Base-by-base conservation (phyloP, 352 stramenopile species). In the Phytopythium cucurbitacearum region DNA sequence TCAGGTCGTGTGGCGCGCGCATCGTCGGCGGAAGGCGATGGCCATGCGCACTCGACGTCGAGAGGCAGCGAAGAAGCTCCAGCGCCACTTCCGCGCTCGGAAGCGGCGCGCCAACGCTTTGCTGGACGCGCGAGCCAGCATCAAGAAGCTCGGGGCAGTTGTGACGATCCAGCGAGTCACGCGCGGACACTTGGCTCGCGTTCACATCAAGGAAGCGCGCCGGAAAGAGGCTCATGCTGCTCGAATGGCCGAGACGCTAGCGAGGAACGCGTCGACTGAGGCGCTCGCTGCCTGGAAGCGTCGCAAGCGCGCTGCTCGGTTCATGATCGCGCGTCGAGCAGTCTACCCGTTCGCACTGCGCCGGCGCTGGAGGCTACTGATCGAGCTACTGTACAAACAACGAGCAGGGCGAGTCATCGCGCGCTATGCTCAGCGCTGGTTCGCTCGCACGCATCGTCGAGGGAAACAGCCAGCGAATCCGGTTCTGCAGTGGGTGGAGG, bases 1-100 rank as follows among this genome's bases (percentile, higher is more conserved):
- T 21, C 77, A 88, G 41, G 68, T 77, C 49, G 59, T 55, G 3
- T 88, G 75, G 77, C 59, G 67, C 5, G 64, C 64, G 2, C 78
- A 59, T 47, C 51, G 67, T 35, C 70, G 68, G 15, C 41, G 16
- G 21, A 54, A 39, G 39, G 16, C 38, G 38, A 9, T 51, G 7
- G 0, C 4, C 7, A 34, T 40, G 13, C 45, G 45, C 7, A 2
- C 28, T 13, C 5, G 60, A 12, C 57, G 61, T 21, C 66, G 65
- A 40, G 12, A 56, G 15, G 69, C 72, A 8, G 65, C 71, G 3
- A 8, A 43, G 13, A 57, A 60, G 9, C 54, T 88, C 7, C 77
- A 86, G 28, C 50, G 40, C 42, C 48, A 49, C 12, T 88, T 76
- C 47, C 64, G 62, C 12, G 57, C 66, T 12, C 62, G 62, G 9